phyloP scores from a whole-genome alignment of 495 filamentous ascomycete species.

The Cercophora sp. region DNA sequence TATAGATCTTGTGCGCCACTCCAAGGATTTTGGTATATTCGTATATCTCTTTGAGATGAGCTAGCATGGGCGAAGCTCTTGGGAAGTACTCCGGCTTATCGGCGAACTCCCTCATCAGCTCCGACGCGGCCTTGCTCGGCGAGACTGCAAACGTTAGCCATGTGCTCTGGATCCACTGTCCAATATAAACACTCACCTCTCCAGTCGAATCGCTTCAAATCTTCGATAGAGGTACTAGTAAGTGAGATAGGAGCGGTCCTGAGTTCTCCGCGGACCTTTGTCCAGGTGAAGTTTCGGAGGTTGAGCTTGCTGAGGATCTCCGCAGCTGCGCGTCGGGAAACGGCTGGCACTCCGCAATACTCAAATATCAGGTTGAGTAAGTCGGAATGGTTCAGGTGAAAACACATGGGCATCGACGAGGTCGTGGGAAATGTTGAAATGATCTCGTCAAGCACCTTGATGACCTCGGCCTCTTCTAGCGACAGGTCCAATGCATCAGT shows the following conservation, averaged over 20 bases:
- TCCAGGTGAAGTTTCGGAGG: slow-evolving; percentile 75
- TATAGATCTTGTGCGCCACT: slow-evolving; percentile 72
- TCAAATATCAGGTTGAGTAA: slow-evolving; percentile 82
- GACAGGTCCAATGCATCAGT: slow-evolving; percentile 75
- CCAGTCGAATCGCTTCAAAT: slow-evolving; percentile 87
- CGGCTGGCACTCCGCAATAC: slow-evolving; percentile 70
- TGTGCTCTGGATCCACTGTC: neutral
- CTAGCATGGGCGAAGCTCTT: slow-evolving; percentile 65
- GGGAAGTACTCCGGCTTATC: slow-evolving; percentile 66
- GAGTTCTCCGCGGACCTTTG: slow-evolving; percentile 79
- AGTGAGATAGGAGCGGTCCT: slow-evolving; percentile 74
- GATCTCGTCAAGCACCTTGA: slow-evolving; percentile 93
- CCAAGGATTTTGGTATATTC: slow-evolving; percentile 71
- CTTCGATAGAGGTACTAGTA: slow-evolving; percentile 85
- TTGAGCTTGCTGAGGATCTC: slow-evolving; percentile 87
- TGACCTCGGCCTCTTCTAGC: slow-evolving; percentile 86
- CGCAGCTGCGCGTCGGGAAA: slow-evolving; percentile 66
- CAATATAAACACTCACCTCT: slow-evolving; percentile 50
- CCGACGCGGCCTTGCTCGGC: slow-evolving; percentile 67
- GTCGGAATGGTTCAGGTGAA: slow-evolving; percentile 86
- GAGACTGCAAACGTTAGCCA: slow-evolving; percentile 46
- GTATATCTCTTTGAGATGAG: slow-evolving; percentile 71
- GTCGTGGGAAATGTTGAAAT: slow-evolving; percentile 76
- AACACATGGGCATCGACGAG: slow-evolving; percentile 71
- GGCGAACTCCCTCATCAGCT: slow-evolving; percentile 67